A percentile compares a stretch with the other conserved stretches of the same genome.
Conservation (phyloP, 164 flowering plant genomes). For the Stephania japonica region DNA sequence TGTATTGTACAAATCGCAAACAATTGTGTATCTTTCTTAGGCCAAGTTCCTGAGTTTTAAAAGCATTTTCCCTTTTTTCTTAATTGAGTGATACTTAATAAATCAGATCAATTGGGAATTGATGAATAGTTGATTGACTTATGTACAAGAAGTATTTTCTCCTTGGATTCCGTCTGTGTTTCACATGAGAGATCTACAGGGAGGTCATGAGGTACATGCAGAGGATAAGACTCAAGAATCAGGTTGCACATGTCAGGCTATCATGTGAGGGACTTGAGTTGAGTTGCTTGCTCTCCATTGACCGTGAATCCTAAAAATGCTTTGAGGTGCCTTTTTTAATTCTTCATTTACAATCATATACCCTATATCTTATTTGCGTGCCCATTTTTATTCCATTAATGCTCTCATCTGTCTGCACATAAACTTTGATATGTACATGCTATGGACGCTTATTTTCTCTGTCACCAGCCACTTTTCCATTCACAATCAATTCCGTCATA, state of each 20-base stretch:
- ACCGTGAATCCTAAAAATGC: background rate
- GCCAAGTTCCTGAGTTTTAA: background rate
- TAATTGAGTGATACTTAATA: background rate
- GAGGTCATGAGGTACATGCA: background rate
- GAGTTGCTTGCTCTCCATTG: too few species aligned
- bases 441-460: too few species aligned
- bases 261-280: background rate
- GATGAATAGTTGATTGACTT: background rate
- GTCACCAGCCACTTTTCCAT: too few species aligned
- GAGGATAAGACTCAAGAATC: background rate
- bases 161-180: constrained; percentile 9
- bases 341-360: too few species aligned
- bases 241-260: background rate
- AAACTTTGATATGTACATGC: too few species aligned
- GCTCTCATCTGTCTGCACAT: too few species aligned
- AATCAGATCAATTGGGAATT: background rate
- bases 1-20: too few species aligned
- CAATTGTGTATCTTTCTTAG: too few species aligned
- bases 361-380: too few species aligned
- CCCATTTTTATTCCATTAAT: too few species aligned
- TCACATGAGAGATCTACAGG: constrained; percentile 3
- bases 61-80: background rate
- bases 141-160: background rate
- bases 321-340: background rate
- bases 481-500: too few species aligned